Conservation (phyloP, 345 rosid genomes). For the Physaria fendleri region DNA sequence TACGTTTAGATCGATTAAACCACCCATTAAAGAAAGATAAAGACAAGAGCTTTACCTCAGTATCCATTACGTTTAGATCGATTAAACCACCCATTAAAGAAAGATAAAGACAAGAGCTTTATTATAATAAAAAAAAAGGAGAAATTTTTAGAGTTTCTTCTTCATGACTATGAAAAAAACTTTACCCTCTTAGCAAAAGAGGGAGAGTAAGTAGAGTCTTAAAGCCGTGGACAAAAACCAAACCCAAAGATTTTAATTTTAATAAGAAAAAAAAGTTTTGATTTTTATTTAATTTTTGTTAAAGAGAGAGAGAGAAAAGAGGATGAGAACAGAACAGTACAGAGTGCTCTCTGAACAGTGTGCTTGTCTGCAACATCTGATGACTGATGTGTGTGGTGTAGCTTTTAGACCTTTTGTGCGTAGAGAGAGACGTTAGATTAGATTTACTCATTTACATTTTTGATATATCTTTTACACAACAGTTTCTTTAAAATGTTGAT, state of each 20-base stretch:
- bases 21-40: slow-evolving; percentile 45
- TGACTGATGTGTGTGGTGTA: slow-evolving; percentile 36
- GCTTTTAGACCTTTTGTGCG: slow-evolving; percentile 37
- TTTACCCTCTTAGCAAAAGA: slow-evolving; percentile 19
- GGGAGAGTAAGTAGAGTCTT: slow-evolving; percentile 15
- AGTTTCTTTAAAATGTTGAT: slow-evolving; percentile 9
- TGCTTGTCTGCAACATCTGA: slow-evolving; percentile 31
- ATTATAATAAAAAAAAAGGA: neutral
- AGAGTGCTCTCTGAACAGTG: slow-evolving; percentile 30
- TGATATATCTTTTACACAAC: neutral
- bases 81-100: slow-evolving; percentile 67
- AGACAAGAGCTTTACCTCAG: slow-evolving; percentile 42
- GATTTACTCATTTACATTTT: neutral
- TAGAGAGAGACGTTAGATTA: slow-evolving; percentile 24
- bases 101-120: slow-evolving; percentile 7
- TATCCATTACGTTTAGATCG: slow-evolving; percentile 89
- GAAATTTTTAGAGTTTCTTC: slow-evolving; percentile 12
- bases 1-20: slow-evolving; percentile 92
- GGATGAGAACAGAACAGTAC: slow-evolving; percentile 23
- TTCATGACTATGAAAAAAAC: too few relatives aligned
- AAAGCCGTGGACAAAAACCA: slow-evolving; percentile 12
- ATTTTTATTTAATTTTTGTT: neutral
- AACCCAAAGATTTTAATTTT: neutral
- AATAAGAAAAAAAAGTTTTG: neutral
- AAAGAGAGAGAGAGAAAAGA: slow-evolving; percentile 20